Conservation (phyloP, 352 stramenopile genomes). For the Aphanomyces invadans region DNA sequence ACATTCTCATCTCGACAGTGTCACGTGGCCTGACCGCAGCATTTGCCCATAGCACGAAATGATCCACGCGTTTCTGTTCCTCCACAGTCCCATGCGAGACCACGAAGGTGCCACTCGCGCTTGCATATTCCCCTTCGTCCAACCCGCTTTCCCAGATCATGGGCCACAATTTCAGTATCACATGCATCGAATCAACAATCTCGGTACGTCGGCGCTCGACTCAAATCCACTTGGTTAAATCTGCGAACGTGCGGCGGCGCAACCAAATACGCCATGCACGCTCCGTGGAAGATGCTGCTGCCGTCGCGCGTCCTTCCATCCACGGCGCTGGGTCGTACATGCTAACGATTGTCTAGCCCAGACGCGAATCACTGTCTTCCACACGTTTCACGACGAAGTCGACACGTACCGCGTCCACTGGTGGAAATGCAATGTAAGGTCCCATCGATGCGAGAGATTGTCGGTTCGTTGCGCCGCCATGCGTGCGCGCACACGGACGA, state of each 20-base stretch:
- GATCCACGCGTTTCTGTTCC: slow-evolving; percentile 86
- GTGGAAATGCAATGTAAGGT: slow-evolving; percentile 78
- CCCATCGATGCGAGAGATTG: no score
- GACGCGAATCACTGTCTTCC: slow-evolving; percentile 80
- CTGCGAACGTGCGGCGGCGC: no score
- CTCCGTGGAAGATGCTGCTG: no score
- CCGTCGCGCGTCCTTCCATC: no score
- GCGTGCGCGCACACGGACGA: no score
- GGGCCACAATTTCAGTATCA: slow-evolving; percentile 72
- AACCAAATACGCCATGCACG: no score
- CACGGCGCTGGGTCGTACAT: no score
- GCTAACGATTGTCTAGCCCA: slow-evolving; percentile 11
- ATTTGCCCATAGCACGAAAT: slow-evolving; percentile 89
- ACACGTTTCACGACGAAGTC: slow-evolving; percentile 88
- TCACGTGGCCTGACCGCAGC: no score
- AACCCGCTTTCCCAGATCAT: slow-evolving; percentile 40
- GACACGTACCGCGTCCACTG: slow-evolving; percentile 74
- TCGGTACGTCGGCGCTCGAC: no score
- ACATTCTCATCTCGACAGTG: slow-evolving; percentile 10
- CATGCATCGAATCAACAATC: slow-evolving; percentile 70
- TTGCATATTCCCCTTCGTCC: no score
- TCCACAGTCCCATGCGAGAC: slow-evolving; percentile 64
- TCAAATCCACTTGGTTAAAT: no score
- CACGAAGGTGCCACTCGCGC: slow-evolving; percentile 33
- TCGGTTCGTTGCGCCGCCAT: no score